These are phyloP conservation scores for Tetracladium maxilliforme DNA, from an alignment of 2,329 filamentous ascomycete genomes.

Conservation along the genomic window DNA sequence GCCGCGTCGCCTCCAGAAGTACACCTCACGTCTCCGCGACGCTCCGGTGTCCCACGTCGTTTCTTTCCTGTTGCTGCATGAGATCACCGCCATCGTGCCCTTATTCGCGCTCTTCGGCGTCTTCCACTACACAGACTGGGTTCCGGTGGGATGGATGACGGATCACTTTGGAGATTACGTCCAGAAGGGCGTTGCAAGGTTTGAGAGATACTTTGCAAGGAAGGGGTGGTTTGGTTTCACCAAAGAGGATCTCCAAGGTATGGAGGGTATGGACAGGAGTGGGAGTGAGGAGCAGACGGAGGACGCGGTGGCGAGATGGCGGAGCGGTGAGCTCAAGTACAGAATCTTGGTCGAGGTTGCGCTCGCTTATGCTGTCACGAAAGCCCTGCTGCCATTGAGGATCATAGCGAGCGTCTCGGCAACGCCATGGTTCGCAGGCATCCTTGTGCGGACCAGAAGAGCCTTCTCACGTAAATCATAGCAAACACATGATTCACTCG, in stretches of 20 bases:
- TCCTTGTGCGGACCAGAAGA: constrained; percentile 41
- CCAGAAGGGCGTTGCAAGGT: constrained; percentile 52
- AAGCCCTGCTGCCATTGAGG: constrained; percentile 65
- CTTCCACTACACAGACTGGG: constrained; percentile 70
- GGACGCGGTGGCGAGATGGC: constrained; percentile 13
- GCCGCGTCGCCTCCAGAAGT: constrained; percentile 52
- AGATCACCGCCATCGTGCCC: constrained; percentile 76
- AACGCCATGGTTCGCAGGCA: constrained; percentile 81
- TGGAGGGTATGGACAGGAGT: constrained; percentile 9
- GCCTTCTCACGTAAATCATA: too few species aligned
- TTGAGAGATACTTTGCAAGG: constrained; percentile 60
- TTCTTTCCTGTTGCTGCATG: constrained; percentile 81
- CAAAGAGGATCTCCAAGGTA: constrained; percentile 14
- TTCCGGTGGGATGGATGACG: constrained; percentile 29
- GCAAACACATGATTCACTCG: too few species aligned
- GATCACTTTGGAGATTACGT: constrained; percentile 22
- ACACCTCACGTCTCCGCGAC: constrained; percentile 53
- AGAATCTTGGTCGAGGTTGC: constrained; percentile 56
- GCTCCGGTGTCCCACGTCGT: constrained; percentile 73
- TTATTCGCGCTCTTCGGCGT: constrained; percentile 57
- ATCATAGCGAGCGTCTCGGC: constrained; percentile 71
- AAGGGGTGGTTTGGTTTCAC: constrained; percentile 70
- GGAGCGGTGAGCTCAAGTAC: constrained; percentile 13
- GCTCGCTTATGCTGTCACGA: constrained; percentile 82
- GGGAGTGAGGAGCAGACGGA: constrained; percentile 11